These are phyloP conservation scores for Calonectria montana DNA, from an alignment of 2,329 filamentous ascomycete genomes.

Conservation along the genomic window DNA sequence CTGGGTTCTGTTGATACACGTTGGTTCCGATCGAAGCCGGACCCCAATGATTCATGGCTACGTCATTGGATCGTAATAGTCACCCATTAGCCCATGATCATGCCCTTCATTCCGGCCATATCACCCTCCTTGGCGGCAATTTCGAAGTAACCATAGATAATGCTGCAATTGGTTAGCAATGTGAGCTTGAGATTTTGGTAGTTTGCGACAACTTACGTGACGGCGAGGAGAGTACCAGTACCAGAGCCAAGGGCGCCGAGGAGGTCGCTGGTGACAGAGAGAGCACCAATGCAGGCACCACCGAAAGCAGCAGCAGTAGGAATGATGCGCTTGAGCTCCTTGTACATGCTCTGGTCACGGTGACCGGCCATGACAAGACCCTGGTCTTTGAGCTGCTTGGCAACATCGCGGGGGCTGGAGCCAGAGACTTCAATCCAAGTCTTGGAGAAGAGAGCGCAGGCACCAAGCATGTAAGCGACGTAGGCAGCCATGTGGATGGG, in stretches of 20 bases:
- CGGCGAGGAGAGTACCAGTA: conserved; percentile 96
- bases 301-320: conserved; percentile 98
- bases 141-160: conserved; percentile 99
- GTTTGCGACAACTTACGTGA: conserved; percentile 80
- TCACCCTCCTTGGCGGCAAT: conserved; percentile 99
- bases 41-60: conserved; percentile 31
- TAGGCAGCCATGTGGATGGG: conserved; percentile 97
- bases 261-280: conserved; percentile 95
- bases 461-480: conserved; percentile 96
- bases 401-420: conserved; percentile 96
- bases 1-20: conserved; percentile 44
- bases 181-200: conserved; percentile 32
- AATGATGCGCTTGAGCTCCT: conserved; percentile 99
- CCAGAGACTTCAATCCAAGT: conserved; percentile 99
- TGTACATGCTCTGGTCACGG: conserved; percentile 99
- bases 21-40: conserved; percentile 28
- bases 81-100: conserved; percentile 73
- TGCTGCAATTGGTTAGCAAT: conserved; percentile 67
- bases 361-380: conserved; percentile 99
- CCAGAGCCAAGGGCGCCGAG: conserved; percentile 95
- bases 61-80: conserved; percentile 28
- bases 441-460: conserved; percentile 99
- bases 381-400: conserved; percentile 99
- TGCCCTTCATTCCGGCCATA: conserved; percentile 82
- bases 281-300: conserved; percentile 97